Evolutionary conservation across 352 stramenopile genomes (phyloP).

Genomic region (Pythium brachiatum): DNA sequence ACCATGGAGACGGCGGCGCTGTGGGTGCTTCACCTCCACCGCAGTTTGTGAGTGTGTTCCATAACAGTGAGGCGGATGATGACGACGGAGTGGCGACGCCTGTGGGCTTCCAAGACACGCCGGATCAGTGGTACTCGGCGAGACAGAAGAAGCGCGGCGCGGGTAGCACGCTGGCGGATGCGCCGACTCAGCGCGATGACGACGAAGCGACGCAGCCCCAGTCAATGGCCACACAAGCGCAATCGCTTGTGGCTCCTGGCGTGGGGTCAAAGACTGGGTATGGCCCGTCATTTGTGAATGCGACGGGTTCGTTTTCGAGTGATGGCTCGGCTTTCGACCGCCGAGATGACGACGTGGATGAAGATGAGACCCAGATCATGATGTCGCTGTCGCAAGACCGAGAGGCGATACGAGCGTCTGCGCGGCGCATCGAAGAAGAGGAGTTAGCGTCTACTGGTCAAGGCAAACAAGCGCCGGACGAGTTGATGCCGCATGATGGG

Average conservation of each 20-base stretch:
- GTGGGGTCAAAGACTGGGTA: not conserved
- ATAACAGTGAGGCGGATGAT: constrained; percentile 36
- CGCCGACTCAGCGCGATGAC: constrained; percentile 27
- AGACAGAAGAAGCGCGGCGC: constrained; percentile 37
- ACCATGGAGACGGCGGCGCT: not conserved
- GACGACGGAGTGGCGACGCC: constrained; percentile 56
- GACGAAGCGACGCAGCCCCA: constrained; percentile 52
- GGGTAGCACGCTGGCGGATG: constrained; percentile 9
- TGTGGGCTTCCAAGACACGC: constrained; percentile 59
- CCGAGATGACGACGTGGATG: constrained; percentile 45
- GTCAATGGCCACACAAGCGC: constrained; percentile 33
- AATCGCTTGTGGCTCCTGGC: constrained; percentile 25
- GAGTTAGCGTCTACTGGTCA: constrained; percentile 25
- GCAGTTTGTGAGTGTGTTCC: constrained; percentile 38
- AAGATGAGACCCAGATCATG: constrained; percentile 81
- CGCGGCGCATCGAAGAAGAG: constrained; percentile 50
- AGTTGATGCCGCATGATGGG: constrained; percentile 5
- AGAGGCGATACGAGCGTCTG: constrained; percentile 21
- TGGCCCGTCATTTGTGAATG: constrained; percentile 50
- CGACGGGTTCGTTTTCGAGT: constrained; percentile 17
- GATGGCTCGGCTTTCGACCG: constrained; percentile 19
- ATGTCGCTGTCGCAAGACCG: constrained; percentile 71
- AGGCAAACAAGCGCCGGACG: not conserved
- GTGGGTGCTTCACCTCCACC: not conserved
- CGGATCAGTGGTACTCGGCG: constrained; percentile 32